Percentiles rank a stretch among this genome's conserved stretches.
Conservation (phyloP, 345 rosid species). For the Excoecaria cochinchinensis region DNA sequence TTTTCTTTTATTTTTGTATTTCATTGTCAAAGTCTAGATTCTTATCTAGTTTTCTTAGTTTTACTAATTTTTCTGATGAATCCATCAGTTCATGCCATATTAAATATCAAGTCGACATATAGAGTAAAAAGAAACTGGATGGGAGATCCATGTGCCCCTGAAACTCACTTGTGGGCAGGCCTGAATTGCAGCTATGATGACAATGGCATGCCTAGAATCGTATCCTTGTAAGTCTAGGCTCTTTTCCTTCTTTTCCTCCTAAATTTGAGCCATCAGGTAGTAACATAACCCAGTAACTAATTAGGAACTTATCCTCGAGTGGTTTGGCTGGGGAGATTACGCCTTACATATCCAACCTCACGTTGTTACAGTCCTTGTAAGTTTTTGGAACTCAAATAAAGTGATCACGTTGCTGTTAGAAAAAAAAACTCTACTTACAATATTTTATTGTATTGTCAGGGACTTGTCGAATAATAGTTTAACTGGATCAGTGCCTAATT, state of each 20-base stretch:
- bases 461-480: conserved; percentile 58
- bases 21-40: background rate
- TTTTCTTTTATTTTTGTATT: too few species aligned
- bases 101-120: conserved; percentile 26
- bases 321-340: conserved; percentile 43
- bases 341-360: conserved; percentile 32
- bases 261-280: too few species aligned
- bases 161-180: conserved; percentile 24
- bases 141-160: conserved; percentile 46
- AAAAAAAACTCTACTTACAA: background rate
- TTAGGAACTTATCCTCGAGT: conserved; percentile 52
- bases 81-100: conserved; percentile 36
- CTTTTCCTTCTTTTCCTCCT: background rate
- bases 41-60: too few species aligned
- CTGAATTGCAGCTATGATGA: conserved; percentile 27
- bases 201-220: conserved; percentile 16
- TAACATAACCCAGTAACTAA: background rate
- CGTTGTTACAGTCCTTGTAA: conserved; percentile 39
- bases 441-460: conserved; percentile 25
- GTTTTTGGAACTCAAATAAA: conserved; percentile 5
- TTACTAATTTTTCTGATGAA: background rate
- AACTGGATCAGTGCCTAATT: conserved; percentile 43
- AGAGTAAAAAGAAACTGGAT: conserved; percentile 31
- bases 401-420: too few species aligned
- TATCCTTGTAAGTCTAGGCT: conserved; percentile 27